phyloP scores from a whole-genome alignment of 1,284 basidiomycete genomes.

The Malassezia cuniculi region DNA sequence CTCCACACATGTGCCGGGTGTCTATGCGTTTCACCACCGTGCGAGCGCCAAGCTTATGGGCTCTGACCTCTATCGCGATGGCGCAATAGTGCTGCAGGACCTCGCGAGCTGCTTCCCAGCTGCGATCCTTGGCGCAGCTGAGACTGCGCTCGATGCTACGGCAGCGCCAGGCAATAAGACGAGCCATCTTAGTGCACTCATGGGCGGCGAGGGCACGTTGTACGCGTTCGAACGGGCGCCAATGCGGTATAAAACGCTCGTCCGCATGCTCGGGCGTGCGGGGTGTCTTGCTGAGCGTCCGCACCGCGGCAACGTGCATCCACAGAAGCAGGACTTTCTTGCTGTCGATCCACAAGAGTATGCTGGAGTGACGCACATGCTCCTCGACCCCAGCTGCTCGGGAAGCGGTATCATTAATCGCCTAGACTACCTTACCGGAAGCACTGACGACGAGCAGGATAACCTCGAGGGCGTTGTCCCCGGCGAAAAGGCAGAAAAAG shows the following conservation, averaged over 20 bases:
- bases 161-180: conserved; percentile 98
- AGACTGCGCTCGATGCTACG: conserved; percentile 72
- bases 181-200: conserved; percentile 70
- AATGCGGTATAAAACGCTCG: conserved; percentile 17
- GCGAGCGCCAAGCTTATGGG: conserved; percentile 27
- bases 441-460: conserved; percentile 14
- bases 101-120: conserved; percentile 96
- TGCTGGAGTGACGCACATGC: conserved; percentile 25
- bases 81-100: conserved; percentile 82
- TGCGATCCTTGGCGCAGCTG: conserved; percentile 48
- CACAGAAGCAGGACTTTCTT: conserved; percentile 29
- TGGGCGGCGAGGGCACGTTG: conserved; percentile 15
- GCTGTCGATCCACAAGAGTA: conserved; percentile 17
- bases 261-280: conserved; percentile 14
- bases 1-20: conserved; percentile 57
- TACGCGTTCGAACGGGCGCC: conserved; percentile 31
- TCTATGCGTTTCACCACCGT: conserved; percentile 61
- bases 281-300: conserved; percentile 6
- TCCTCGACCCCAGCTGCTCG: conserved; percentile 37
- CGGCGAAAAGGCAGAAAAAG: conserved; percentile 7
- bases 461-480: conserved; percentile 8
- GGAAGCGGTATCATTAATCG: conserved; percentile 39
- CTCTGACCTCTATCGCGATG: conserved; percentile 53
- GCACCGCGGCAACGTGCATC: conserved; percentile 17
- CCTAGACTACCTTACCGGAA: conserved; percentile 19